These are phyloP conservation scores for Poa annua DNA, from an alignment of 176 grass and related monocot genomes.

Conservation along the genomic window DNA sequence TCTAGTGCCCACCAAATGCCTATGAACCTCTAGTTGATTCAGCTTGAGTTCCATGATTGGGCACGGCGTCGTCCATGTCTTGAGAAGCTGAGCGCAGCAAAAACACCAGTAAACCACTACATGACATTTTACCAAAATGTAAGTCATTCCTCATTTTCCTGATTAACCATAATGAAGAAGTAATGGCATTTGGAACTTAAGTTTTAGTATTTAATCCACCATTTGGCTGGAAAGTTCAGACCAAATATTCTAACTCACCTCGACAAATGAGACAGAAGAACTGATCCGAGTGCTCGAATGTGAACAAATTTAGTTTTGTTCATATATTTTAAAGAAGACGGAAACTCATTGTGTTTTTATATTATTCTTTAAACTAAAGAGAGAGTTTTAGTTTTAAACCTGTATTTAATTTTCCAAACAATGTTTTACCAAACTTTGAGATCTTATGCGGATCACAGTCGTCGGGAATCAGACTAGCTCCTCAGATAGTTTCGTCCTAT, in stretches of 20 bases:
- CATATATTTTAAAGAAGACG: too few relatives aligned
- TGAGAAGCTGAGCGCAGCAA: background rate
- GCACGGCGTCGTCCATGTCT: background rate
- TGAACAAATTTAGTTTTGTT: too few relatives aligned
- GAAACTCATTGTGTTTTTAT: too few relatives aligned
- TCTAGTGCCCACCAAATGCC: background rate
- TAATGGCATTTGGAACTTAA: background rate
- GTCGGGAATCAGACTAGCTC: background rate
- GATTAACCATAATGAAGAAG: background rate
- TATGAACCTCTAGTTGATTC: background rate
- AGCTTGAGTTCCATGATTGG: background rate
- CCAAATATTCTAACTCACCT: background rate
- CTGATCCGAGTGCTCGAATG: too few relatives aligned
- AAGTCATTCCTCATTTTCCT: background rate
- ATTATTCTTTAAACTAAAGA: too few relatives aligned
- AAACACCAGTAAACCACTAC: background rate
- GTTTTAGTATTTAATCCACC: background rate
- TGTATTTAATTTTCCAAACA: background rate
- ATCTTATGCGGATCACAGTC: background rate
- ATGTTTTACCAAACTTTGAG: background rate
- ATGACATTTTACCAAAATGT: background rate
- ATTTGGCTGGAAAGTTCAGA: slow-evolving; percentile 3
- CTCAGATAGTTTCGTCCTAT: slow-evolving; percentile 9
- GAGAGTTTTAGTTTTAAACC: background rate
- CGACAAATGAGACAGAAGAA: background rate